Conservation (phyloP, 139 green algal genomes). For the Yamagishiella unicocca region DNA sequence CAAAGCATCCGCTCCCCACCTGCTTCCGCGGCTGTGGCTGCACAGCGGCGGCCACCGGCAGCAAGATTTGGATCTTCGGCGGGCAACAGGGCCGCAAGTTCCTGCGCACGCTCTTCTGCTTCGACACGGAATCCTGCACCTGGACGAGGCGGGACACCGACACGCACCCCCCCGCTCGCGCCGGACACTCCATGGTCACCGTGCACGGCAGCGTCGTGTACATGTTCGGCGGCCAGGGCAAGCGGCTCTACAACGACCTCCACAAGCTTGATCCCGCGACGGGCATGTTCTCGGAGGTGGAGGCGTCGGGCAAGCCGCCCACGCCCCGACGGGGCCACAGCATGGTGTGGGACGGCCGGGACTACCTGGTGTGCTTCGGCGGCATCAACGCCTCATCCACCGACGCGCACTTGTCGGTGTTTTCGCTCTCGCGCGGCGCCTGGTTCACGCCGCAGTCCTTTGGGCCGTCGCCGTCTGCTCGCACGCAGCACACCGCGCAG, state of each 20-base stretch:
- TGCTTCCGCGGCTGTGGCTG: no score
- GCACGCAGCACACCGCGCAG: conserved; percentile 61
- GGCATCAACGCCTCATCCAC: conserved; percentile 54
- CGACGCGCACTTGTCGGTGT: conserved; percentile 54
- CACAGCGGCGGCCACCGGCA: conserved; percentile 24
- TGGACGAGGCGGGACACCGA: conserved; percentile 45
- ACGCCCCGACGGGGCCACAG: conserved; percentile 56
- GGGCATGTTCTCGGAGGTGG: conserved; percentile 35
- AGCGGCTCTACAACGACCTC: conserved; percentile 68
- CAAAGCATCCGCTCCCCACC: no score
- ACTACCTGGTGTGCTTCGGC: conserved; percentile 64
- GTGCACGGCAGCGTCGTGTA: conserved; percentile 50
- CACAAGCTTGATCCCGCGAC: conserved; percentile 46
- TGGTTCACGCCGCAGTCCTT: conserved; percentile 47
- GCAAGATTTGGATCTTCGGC: conserved; percentile 62
- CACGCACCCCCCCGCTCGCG: conserved; percentile 29
- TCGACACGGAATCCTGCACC: conserved; percentile 55
- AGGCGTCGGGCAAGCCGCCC: conserved; percentile 38
- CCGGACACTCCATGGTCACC: conserved; percentile 51
- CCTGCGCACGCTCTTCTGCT: conserved; percentile 51
- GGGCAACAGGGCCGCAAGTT: conserved; percentile 67
- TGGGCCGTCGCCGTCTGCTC: conserved; percentile 53
- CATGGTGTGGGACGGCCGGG: conserved; percentile 56
- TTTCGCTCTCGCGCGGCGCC: conserved; percentile 51
- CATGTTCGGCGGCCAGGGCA: conserved; percentile 71